These are phyloP conservation scores for Sugiyamaella xylanicola DNA, from an alignment of 1,139 yeast genomes.

Conservation along the genomic window DNA sequence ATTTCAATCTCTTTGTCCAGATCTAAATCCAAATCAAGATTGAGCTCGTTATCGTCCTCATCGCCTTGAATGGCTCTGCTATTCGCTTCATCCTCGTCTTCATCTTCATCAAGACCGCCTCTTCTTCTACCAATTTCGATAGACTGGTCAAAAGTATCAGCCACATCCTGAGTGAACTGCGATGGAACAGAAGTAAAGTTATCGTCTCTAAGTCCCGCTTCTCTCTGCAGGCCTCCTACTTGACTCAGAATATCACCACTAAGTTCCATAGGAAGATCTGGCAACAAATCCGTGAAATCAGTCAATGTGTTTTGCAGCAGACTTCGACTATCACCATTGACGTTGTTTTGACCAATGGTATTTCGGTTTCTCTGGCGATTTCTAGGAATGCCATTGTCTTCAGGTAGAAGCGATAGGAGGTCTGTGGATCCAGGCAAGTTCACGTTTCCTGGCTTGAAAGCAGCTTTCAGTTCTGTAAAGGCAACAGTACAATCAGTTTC, in stretches of 20 bases:
- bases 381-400: slow-evolving; percentile 1
- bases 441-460: slow-evolving; percentile 58
- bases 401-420: slow-evolving; percentile 41
- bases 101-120: slow-evolving; percentile 27
- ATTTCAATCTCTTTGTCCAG: slow-evolving; percentile 31
- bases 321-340: slow-evolving; percentile 1
- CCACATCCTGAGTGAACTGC: not conserved
- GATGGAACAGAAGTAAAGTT: slow-evolving; percentile 14
- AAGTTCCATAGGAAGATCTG: slow-evolving; percentile 28
- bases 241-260: slow-evolving; percentile 8
- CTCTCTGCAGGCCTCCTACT: not conserved
- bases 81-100: slow-evolving; percentile 26
- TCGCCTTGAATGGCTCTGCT: slow-evolving; percentile 25
- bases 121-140: slow-evolving; percentile 57
- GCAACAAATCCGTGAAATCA: slow-evolving; percentile 55
- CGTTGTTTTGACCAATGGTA: slow-evolving; percentile 2
- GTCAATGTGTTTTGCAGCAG: slow-evolving; percentile 68
- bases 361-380: slow-evolving; percentile 1
- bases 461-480: slow-evolving; percentile 67
- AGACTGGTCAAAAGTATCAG: slow-evolving; percentile 33
- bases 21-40: slow-evolving; percentile 49
- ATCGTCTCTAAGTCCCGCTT: not conserved
- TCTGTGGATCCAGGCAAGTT: slow-evolving; percentile 45
- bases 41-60: slow-evolving; percentile 37
- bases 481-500: slow-evolving; percentile 85